Base-by-base conservation (phyloP, 306 rosid genomes). In the Benincasa hispida region DNA sequence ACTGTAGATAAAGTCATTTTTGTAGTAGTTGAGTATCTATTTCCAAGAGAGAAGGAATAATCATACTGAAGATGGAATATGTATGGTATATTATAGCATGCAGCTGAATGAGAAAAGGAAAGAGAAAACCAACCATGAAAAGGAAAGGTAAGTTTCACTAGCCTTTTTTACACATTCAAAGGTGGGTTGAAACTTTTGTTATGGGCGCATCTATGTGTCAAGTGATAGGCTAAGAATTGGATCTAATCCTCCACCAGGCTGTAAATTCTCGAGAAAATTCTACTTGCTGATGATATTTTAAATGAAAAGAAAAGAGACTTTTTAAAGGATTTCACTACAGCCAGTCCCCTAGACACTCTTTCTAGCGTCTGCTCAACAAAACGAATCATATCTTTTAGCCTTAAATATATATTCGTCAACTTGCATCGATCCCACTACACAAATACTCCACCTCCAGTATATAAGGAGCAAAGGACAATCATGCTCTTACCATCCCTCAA, bases 211-310 rank as follows among this genome's bases (percentile, higher is more conserved):
- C 79, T 72, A 68, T 77, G 30, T 19, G 50, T 74, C 80, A 78
- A 77, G 79, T 69, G 76, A 83, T 78, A 79, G 48, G 63, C 77
- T 69, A 45, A 39, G 85, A 77, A 86, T 82, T 80, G 79, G 79
- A 92, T 92, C 96, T 86, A 87, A 89, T 89, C 88, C 85, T 28
- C 89, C 83, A 79, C 85, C 81, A 79, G 81, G 86, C 80, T 78
- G 84, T 82, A 86, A 87, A 74, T 81, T 63, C 68, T 83, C 59
- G 37, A 74, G 79, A 82, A 86, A 83, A 76, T 70, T 77, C 84
- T 79, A 81, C 73, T 77, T 62, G 41, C 45, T 82, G 76, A 77
- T 73, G 73, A 81, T 70, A 78, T 70, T 62, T 69, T 66, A 48
- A 72, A 75, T 22, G 51, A 69, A 80, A 63, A 41, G 79, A 70